Evolutionary conservation across 2,329 filamentous ascomycete species (phyloP).

Genomic region (Aspergillus puulaauensis): DNA sequence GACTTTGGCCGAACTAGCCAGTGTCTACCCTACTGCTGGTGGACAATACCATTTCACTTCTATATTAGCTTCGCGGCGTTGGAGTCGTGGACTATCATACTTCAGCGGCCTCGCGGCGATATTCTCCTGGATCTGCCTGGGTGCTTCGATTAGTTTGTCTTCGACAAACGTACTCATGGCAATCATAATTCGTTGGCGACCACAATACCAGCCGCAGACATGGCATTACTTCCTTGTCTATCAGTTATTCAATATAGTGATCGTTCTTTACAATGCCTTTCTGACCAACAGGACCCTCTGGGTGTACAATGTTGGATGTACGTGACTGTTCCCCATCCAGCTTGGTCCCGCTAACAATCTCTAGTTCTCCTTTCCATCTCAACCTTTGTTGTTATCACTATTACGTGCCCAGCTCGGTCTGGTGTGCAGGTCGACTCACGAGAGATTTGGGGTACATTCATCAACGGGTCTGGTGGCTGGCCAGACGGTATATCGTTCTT

Average conservation of each 20-base stretch:
- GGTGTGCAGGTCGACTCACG: conserved; percentile 13
- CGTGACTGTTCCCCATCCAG: not conserved
- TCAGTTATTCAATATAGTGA: conserved; percentile 16
- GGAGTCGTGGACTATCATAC: conserved; percentile 23
- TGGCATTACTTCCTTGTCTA: conserved; percentile 26
- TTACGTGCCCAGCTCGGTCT: conserved; percentile 22
- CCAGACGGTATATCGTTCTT: conserved; percentile 25
- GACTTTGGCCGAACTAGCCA: conserved; percentile 1
- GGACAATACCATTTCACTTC: conserved; percentile 8
- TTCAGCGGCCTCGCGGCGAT: conserved; percentile 22
- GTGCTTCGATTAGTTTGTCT: conserved; percentile 19
- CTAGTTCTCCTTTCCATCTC: conserved; percentile 21
- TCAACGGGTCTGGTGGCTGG: conserved; percentile 24
- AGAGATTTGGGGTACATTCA: conserved; percentile 17
- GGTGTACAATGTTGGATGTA: conserved; percentile 24
- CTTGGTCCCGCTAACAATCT: not conserved
- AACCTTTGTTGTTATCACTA: conserved; percentile 21
- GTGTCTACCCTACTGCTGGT: conserved; percentile 3
- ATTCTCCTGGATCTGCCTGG: conserved; percentile 23
- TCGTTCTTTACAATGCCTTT: conserved; percentile 21
- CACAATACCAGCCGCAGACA: conserved; percentile 16
- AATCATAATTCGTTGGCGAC: conserved; percentile 22
- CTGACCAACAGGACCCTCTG: conserved; percentile 23
- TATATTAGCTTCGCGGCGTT: conserved; percentile 17
- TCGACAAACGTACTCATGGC: conserved; percentile 22